Percentiles rank a stretch among this genome's conserved stretches.
Evolutionary conservation across 2,329 filamentous ascomycete genomes (phyloP).

Genomic region (Neodidymelliopsis sp.): DNA sequence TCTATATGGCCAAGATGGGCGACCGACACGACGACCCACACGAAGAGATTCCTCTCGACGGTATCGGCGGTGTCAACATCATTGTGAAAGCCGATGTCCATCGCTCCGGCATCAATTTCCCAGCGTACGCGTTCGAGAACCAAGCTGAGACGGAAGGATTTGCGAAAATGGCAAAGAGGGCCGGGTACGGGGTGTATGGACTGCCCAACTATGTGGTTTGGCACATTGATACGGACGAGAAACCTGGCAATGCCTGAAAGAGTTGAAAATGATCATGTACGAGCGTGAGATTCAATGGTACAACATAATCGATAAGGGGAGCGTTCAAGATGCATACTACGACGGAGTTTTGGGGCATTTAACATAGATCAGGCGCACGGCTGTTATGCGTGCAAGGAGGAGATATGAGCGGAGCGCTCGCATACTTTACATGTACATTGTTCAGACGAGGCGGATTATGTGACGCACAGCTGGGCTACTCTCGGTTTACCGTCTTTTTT

Average conservation of each 20-base stretch:
- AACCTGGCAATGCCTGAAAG: slow-evolving; percentile 73
- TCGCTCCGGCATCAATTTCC: slow-evolving; percentile 96
- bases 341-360: slow-evolving; percentile 10
- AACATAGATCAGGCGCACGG: slow-evolving; percentile 2
- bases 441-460: background rate
- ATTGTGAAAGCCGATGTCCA: slow-evolving; percentile 98
- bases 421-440: slow-evolving; percentile 10
- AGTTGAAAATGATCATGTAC: background rate
- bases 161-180: slow-evolving; percentile 97
- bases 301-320: no score
- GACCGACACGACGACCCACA: slow-evolving; percentile 94
- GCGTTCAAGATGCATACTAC: slow-evolving; percentile 17
- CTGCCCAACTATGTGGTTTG: slow-evolving; percentile 98
- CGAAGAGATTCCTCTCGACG: slow-evolving; percentile 89
- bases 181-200: slow-evolving; percentile 90
- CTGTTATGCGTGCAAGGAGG: background rate
- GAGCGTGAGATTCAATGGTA: no score
- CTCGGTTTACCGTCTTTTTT: no score
- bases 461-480: no score
- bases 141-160: slow-evolving; percentile 99
- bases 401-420: background rate
- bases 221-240: slow-evolving; percentile 97
- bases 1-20: slow-evolving; percentile 89
- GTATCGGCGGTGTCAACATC: slow-evolving; percentile 96
- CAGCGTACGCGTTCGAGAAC: slow-evolving; percentile 95